These are phyloP conservation scores for Beta corolliflora DNA, from an alignment of 179 eudicot species.

Conservation along the genomic window DNA sequence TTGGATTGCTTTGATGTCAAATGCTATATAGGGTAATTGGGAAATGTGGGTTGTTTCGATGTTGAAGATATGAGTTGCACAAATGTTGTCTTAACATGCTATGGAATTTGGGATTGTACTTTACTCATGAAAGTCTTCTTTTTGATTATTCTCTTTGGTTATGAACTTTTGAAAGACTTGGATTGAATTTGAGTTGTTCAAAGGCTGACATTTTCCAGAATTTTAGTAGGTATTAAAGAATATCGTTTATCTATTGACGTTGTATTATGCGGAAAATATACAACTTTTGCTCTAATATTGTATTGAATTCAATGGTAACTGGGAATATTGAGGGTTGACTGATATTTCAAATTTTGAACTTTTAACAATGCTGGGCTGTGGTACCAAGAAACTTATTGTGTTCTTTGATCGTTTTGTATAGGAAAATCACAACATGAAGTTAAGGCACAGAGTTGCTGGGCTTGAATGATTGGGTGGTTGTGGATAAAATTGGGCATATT, in stretches of 20 bases:
- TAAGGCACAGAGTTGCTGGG: constrained; percentile 76
- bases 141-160: not conserved
- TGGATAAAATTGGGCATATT: constrained; percentile 7
- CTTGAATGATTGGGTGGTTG: constrained; percentile 46
- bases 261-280: not conserved
- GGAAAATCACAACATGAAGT: constrained; percentile 67
- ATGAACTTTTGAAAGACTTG: not conserved
- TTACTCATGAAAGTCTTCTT: too few species aligned
- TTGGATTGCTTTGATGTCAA: not conserved
- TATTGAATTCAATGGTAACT: not conserved
- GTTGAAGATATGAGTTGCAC: not conserved
- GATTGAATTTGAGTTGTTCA: not conserved
- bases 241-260: too few species aligned
- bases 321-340: not conserved
- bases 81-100: not conserved
- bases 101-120: not conserved
- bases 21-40: not conserved
- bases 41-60: not conserved
- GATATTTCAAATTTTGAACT: not conserved
- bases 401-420: constrained; percentile 22
- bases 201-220: not conserved
- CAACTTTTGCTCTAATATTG: not conserved
- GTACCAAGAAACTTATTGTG: constrained; percentile 1
- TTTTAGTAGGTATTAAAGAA: not conserved
- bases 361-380: not conserved